Percentiles rank a stretch among this genome's conserved stretches.
These are phyloP conservation scores for Trichoderma sp. DNA, from an alignment of 2,329 filamentous ascomycete genomes.

Conservation along the genomic window DNA sequence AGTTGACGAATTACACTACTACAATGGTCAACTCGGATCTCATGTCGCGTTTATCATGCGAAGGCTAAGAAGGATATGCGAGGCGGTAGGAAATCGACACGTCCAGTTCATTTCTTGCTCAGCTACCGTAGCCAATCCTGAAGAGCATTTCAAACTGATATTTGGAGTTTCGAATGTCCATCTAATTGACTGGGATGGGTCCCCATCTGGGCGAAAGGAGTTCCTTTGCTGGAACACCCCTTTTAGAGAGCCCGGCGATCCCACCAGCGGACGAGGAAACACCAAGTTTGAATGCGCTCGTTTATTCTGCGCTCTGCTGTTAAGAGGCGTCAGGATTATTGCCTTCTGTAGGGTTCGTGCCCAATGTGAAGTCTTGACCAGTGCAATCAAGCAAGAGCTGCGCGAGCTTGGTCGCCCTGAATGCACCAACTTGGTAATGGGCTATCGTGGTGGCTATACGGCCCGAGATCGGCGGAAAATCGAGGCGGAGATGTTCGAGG, in stretches of 20 bases:
- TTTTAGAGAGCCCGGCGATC: constrained; percentile 84
- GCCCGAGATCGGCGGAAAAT: constrained; percentile 85
- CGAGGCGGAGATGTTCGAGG: constrained; percentile 95
- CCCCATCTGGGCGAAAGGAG: constrained; percentile 85
- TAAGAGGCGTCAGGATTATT: constrained; percentile 87
- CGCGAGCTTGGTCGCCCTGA: constrained; percentile 71
- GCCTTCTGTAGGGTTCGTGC: constrained; percentile 88
- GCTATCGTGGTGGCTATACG: constrained; percentile 93
- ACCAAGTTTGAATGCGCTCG: constrained; percentile 83
- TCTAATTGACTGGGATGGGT: constrained; percentile 88
- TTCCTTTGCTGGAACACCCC: constrained; percentile 98
- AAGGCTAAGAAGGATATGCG: constrained; percentile 81
- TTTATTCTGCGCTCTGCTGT: constrained; percentile 84
- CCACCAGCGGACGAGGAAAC: constrained; percentile 81
- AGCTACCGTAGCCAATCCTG: constrained; percentile 90
- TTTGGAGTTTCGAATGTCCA: constrained; percentile 83
- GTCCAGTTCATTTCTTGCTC: constrained; percentile 95
- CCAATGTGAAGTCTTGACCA: constrained; percentile 82
- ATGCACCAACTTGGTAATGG: constrained; percentile 81
- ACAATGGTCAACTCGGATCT: constrained; percentile 91
- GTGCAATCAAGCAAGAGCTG: constrained; percentile 77
- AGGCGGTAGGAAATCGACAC: constrained; percentile 80
- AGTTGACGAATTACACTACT: constrained; percentile 90
- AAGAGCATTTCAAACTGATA: constrained; percentile 89
- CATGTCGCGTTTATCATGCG: constrained; percentile 96